phyloP scores from a whole-genome alignment of 208 protist genomes.

The Acanthamoeba triangularis region DNA sequence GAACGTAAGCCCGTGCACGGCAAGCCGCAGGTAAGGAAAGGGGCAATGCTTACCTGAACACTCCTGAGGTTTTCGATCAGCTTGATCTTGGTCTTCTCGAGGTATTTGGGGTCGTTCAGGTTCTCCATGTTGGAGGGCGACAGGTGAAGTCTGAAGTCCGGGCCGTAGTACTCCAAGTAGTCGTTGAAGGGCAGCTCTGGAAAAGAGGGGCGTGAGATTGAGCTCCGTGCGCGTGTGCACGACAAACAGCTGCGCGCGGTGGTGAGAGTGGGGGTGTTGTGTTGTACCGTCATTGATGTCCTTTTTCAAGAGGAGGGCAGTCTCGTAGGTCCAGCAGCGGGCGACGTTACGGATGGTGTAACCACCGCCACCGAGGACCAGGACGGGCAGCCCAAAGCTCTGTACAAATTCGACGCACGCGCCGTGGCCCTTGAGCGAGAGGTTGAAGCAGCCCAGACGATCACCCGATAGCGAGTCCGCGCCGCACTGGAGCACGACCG shows the following conservation, averaged over 20 bases:
- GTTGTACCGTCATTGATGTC: conserved; percentile 80
- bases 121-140: conserved; percentile 81
- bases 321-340: conserved; percentile 99
- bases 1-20: too few relatives aligned
- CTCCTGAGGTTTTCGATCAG: conserved; percentile 85
- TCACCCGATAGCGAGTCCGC: conserved; percentile 99
- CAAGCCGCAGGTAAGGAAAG: background rate
- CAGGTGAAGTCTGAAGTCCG: conserved; percentile 94
- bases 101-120: conserved; percentile 84
- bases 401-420: conserved; percentile 97
- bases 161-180: conserved; percentile 96
- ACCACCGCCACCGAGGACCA: conserved; percentile 99
- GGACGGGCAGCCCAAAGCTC: conserved; percentile 94
- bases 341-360: conserved; percentile 99
- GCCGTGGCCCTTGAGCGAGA: conserved; percentile 95
- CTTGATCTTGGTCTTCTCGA: conserved; percentile 85
- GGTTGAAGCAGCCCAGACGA: conserved; percentile 97
- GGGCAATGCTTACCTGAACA: background rate
- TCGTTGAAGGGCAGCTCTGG: conserved; percentile 95
- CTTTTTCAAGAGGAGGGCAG: conserved; percentile 92
- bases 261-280: too few relatives aligned
- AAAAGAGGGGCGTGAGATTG: background rate
- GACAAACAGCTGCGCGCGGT: too few relatives aligned
- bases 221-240: too few relatives aligned
- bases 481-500: conserved; percentile 99